Evolutionary conservation across 257 asterid species (phyloP).

Genomic region (Nicotiana attenuata): DNA sequence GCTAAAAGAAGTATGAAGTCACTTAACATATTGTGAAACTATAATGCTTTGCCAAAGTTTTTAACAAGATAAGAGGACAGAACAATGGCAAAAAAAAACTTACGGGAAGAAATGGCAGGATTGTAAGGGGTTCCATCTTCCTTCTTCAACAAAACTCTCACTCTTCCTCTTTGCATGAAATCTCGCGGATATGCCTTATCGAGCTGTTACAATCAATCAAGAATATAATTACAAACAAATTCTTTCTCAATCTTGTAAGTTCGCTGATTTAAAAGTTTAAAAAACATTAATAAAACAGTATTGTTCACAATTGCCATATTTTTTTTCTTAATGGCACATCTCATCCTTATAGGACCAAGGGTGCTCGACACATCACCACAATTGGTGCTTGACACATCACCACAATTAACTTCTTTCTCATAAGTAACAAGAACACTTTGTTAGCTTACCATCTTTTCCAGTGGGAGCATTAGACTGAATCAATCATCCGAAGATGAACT

Average conservation of each 20-base stretch:
- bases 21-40: background rate
- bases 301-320: background rate
- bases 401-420: background rate
- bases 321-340: background rate
- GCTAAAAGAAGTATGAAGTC: background rate
- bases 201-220: slow-evolving; percentile 25
- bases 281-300: background rate
- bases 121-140: slow-evolving; percentile 77
- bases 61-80: background rate
- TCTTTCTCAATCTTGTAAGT: background rate
- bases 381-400: background rate
- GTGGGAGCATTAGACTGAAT: background rate
- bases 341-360: background rate
- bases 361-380: background rate
- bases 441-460: background rate
- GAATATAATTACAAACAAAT: background rate
- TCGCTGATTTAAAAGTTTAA: background rate
- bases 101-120: slow-evolving; percentile 73
- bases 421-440: background rate
- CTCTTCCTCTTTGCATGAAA: slow-evolving; percentile 97
- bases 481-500: no score
- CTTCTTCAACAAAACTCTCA: slow-evolving; percentile 72
- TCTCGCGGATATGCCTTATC: slow-evolving; percentile 98
- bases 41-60: background rate
- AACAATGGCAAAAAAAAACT: slow-evolving; percentile 14